A percentile compares a stretch with the other conserved stretches of the same genome.
Evolutionary conservation across 306 rosid species (phyloP).

Genomic region (Lablab purpureus): DNA sequence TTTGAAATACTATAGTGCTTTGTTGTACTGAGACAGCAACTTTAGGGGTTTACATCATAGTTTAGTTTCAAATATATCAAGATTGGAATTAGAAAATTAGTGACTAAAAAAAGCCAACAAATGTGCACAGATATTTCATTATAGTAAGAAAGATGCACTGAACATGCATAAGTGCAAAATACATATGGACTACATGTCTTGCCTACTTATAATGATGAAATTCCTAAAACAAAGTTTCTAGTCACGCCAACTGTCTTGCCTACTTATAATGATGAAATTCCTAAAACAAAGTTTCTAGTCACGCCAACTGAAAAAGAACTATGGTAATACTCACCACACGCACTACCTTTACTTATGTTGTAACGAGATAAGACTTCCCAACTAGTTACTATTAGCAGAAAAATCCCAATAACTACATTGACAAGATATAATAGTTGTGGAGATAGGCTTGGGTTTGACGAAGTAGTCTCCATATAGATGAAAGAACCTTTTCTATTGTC

Average conservation of each 20-base stretch:
- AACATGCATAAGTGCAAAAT: constrained; percentile 1
- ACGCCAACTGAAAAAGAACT: constrained; percentile 20
- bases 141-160: constrained; percentile 22
- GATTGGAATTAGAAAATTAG: constrained; percentile 15
- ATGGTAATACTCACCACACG: not conserved
- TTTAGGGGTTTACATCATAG: not conserved
- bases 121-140: constrained; percentile 5
- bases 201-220: not conserved
- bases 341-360: constrained; percentile 31
- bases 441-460: constrained; percentile 35
- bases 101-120: constrained; percentile 10
- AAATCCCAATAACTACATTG: constrained; percentile 35
- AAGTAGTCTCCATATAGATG: constrained; percentile 43
- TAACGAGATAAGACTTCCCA: constrained; percentile 49
- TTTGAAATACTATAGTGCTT: not conserved
- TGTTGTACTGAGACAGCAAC: not conserved
- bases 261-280: constrained; percentile 1
- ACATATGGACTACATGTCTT: constrained; percentile 1
- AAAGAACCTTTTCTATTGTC: constrained; percentile 40
- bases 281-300: constrained; percentile 30
- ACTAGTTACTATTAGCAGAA: constrained; percentile 43
- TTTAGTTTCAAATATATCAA: not conserved
- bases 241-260: not conserved
- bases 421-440: constrained; percentile 46
- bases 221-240: constrained; percentile 34